Evolutionary conservation across 768 basidiomycete genomes (phyloP).

Genomic region (Rubroboletus satanas): DNA sequence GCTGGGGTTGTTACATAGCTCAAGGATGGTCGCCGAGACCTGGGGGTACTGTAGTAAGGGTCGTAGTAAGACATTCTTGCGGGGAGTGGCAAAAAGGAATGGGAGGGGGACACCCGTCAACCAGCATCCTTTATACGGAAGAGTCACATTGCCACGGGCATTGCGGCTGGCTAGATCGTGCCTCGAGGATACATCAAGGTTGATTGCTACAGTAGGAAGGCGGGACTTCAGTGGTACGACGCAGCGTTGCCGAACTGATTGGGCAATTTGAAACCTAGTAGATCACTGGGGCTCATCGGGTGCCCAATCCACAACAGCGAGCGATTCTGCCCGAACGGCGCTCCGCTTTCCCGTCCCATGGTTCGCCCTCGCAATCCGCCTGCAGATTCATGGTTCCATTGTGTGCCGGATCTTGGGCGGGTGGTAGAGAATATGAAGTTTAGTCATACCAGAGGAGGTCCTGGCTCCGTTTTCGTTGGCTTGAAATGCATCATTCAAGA

Average conservation of each 20-base stretch:
- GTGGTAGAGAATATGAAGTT: background rate
- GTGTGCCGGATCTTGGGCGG: background rate
- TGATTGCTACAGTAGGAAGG: slow-evolving; percentile 10
- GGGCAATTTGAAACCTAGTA: slow-evolving; percentile 22
- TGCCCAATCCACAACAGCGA: background rate
- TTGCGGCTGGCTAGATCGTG: slow-evolving; percentile 16
- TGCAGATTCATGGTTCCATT: slow-evolving; percentile 1
- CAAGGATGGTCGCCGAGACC: slow-evolving; percentile 33
- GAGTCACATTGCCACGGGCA: slow-evolving; percentile 8
- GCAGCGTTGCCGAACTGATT: slow-evolving; percentile 11
- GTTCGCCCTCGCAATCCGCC: background rate
- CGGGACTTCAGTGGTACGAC: slow-evolving; percentile 9
- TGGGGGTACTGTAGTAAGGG: slow-evolving; percentile 31
- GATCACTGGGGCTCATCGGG: background rate
- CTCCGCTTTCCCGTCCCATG: slow-evolving; percentile 20
- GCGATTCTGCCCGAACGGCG: slow-evolving; percentile 13
- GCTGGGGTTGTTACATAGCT: slow-evolving; percentile 29
- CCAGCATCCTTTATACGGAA: slow-evolving; percentile 24
- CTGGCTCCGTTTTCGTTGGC: background rate
- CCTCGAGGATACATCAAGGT: slow-evolving; percentile 33
- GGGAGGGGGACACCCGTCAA: background rate
- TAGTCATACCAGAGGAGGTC: background rate
- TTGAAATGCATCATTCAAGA: background rate
- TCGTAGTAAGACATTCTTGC: slow-evolving; percentile 44
- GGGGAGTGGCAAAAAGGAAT: slow-evolving; percentile 7